These are phyloP conservation scores for Fusarium tricinctum DNA, from an alignment of 2,329 filamentous ascomycete genomes.

Conservation along the genomic window DNA sequence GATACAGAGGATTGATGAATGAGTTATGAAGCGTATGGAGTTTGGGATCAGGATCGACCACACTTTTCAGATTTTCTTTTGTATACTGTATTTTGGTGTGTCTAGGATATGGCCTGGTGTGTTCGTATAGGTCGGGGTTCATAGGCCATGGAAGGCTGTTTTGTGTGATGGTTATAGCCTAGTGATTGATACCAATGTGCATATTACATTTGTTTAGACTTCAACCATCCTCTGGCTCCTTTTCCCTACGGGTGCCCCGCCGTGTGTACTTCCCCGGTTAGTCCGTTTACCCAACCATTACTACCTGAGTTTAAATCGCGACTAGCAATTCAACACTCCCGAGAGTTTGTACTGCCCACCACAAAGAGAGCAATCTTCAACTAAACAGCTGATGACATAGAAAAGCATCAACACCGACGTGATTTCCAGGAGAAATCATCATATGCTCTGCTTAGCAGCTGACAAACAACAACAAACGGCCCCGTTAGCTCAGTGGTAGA, in stretches of 20 bases:
- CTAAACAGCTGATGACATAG: too few species aligned
- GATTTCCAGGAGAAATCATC: background rate
- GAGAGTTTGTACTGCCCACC: background rate
- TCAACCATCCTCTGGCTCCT: background rate
- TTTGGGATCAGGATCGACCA: constrained; percentile 9
- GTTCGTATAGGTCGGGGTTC: background rate
- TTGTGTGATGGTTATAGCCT: background rate
- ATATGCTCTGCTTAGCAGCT: background rate
- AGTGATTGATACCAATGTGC: background rate
- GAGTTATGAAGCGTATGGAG: constrained; percentile 29
- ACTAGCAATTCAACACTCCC: background rate
- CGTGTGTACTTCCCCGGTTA: background rate
- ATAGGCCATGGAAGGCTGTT: background rate
- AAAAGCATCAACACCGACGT: background rate
- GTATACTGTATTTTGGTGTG: constrained; percentile 21
- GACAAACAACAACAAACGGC: background rate
- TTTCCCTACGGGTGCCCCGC: background rate
- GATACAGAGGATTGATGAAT: constrained; percentile 43
- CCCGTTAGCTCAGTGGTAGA: background rate
- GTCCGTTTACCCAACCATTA: background rate
- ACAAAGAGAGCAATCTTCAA: too few species aligned
- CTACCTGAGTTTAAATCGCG: background rate
- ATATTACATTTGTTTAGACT: background rate
- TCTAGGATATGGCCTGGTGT: background rate
- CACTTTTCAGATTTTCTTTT: constrained; percentile 30